These are phyloP conservation scores for Trametes gibbosa DNA, from an alignment of 768 basidiomycete genomes.

Conservation along the genomic window DNA sequence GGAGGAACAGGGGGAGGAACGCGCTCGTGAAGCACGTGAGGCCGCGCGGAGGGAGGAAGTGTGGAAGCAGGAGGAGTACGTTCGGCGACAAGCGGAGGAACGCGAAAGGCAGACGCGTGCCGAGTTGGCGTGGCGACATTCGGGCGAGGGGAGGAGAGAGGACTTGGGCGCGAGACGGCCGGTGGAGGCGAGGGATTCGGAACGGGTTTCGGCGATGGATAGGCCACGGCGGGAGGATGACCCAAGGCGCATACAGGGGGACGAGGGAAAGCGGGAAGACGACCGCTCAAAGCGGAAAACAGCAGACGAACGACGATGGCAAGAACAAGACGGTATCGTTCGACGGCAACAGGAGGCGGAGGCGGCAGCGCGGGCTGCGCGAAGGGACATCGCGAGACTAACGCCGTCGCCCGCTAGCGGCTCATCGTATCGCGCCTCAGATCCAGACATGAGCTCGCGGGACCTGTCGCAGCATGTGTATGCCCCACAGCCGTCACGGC, in stretches of 20 bases:
- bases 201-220: constrained; percentile 22
- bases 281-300: constrained; percentile 25
- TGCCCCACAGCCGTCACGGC: constrained; percentile 26
- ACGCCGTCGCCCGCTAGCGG: constrained; percentile 10
- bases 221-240: constrained; percentile 34
- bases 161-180: constrained; percentile 21
- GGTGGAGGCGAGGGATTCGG: constrained; percentile 23
- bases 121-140: constrained; percentile 19
- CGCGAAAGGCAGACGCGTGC: constrained; percentile 21
- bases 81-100: constrained; percentile 24
- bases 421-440: constrained; percentile 2
- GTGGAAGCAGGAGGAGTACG: constrained; percentile 31
- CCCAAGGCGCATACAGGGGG: constrained; percentile 15
- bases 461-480: constrained; percentile 25
- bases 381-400: constrained; percentile 19
- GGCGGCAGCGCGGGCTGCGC: constrained; percentile 28
- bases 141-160: constrained; percentile 20
- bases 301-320: constrained; percentile 32
- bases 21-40: constrained; percentile 37
- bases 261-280: constrained; percentile 21
- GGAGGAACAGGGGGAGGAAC: constrained; percentile 37
- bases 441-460: constrained; percentile 10
- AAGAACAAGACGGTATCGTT: constrained; percentile 56
- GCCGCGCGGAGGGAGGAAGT: constrained; percentile 35
- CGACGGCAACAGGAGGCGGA: constrained; percentile 54